Percentiles rank a stretch among this genome's conserved stretches.
Conservation (phyloP, 805 yeast genomes). For the Metschnikowia arizonensis region DNA sequence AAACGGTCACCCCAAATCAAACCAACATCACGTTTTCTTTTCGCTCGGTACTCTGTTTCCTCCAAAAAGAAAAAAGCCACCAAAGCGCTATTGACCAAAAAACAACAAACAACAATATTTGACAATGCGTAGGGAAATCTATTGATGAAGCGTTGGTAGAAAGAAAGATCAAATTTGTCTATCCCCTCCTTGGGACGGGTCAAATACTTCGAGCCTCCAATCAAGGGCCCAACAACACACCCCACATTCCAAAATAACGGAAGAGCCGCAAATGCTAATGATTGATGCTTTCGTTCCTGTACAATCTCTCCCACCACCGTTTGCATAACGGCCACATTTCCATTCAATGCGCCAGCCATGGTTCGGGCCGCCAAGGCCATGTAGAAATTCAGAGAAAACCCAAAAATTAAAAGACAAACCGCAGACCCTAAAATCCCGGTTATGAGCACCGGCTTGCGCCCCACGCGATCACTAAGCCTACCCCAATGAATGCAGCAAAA, state of each 20-base stretch:
- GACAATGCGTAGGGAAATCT: conserved; percentile 38
- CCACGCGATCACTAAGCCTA: conserved; percentile 25
- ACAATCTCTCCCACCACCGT: conserved; percentile 33
- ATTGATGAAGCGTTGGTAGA: conserved; percentile 27
- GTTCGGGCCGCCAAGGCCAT: conserved; percentile 28
- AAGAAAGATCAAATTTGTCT: too few species aligned
- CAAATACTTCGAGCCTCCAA: conserved; percentile 29
- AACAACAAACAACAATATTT: conserved; percentile 30
- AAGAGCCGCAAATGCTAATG: conserved; percentile 28
- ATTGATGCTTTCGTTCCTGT: conserved; percentile 28
- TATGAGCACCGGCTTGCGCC: conserved; percentile 27
- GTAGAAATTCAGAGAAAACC: conserved; percentile 27
- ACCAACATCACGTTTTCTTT: conserved; percentile 31
- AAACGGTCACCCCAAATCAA: conserved; percentile 32
- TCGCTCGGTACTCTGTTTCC: conserved; percentile 31
- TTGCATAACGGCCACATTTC: conserved; percentile 29
- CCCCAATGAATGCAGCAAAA: conserved; percentile 29
- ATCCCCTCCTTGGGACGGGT: conserved; percentile 24
- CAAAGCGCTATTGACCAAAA: conserved; percentile 25
- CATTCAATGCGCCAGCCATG: conserved; percentile 28
- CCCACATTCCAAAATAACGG: conserved; percentile 34
- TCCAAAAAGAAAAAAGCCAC: conserved; percentile 35
- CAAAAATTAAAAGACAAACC: conserved; percentile 25
- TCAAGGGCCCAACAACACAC: conserved; percentile 29
- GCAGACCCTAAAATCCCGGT: conserved; percentile 27